Evolutionary conservation across 768 basidiomycete species (phyloP).

Genomic region (Termitomyces sp.): DNA sequence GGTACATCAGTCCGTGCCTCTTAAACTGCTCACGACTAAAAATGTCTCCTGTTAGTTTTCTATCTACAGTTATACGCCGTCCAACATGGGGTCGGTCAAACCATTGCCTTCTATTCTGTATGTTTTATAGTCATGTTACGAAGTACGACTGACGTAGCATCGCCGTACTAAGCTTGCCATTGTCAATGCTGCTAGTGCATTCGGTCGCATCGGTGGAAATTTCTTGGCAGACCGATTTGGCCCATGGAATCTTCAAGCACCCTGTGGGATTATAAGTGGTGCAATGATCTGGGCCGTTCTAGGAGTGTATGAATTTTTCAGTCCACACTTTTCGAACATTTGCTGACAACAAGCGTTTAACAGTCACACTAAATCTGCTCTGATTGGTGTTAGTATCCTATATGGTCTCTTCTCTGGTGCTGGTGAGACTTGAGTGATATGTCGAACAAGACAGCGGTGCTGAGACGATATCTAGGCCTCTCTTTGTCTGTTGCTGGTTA

Average conservation of each 20-base stretch:
- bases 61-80: constrained; percentile 14
- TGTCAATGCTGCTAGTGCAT: constrained; percentile 26
- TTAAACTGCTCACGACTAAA: not conserved
- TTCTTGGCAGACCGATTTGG: constrained; percentile 23
- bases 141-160: not conserved
- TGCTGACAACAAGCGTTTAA: not conserved
- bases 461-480: constrained; percentile 19
- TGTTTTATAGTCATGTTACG: not conserved
- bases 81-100: constrained; percentile 15
- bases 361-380: constrained; percentile 28
- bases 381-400: constrained; percentile 35
- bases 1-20: constrained; percentile 6
- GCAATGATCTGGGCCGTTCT: constrained; percentile 35
- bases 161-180: constrained; percentile 24
- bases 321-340: not conserved
- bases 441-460: not conserved
- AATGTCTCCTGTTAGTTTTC: not conserved
- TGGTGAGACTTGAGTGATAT: constrained; percentile 26
- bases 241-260: constrained; percentile 31
- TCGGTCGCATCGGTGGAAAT: constrained; percentile 30
- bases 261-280: constrained; percentile 27
- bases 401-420: constrained; percentile 48
- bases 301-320: constrained; percentile 23
- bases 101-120: constrained; percentile 17
- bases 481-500: constrained; percentile 26